Evolutionary conservation across 345 rosid genomes (phyloP), one percentile per base, ranked within the genome.

Genomic region (Cardiospermum halicacabum): DNA sequence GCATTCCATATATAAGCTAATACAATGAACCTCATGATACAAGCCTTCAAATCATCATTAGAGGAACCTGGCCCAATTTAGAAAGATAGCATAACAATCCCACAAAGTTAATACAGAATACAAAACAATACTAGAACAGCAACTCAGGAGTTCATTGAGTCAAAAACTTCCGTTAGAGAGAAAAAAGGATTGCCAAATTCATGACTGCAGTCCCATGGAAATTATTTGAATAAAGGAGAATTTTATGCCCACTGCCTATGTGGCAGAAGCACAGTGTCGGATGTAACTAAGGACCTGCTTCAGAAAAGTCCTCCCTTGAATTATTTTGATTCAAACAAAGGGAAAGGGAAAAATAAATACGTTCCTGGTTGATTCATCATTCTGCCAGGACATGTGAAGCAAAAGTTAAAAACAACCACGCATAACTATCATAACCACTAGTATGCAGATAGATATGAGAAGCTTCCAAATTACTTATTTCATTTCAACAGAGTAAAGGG

Each of bases 1-100:
- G 40, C 61, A 9, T 5, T 30, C 15, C 15, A 50, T 40, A 34
- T 1, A 19, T 37, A 58, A 49, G 25, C 57, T 21, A n/a, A 62
- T 12, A 60, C 45, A 5, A 15, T 34, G 34, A 36, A 51, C 16
- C 24, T 8, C 28, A 8, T 15, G 30, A 56, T 40, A 24, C 57
- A 58, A 53, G 28, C 45, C 34, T 19, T 22, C 56, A 4, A 12
- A 13, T 62, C 37, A n/a, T 49, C 56, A 67, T 48, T 40, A 56
- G 3, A 22, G 5, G 7, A 25, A 30, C 15, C 40, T 53, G 40
- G 26, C n/a, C 31, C 50, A 7, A 45, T 21, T 51, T n/a, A 39
- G 15, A 37, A 64, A 60, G 6, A 72, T 48, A 4, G 15, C 2
- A 60, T 48, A 39, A 55, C 8, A 25, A 31, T 34, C 34, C 57